Conservation (phyloP, 2,329 filamentous ascomycete genomes). For the Tolypocladium guangdongense region DNA sequence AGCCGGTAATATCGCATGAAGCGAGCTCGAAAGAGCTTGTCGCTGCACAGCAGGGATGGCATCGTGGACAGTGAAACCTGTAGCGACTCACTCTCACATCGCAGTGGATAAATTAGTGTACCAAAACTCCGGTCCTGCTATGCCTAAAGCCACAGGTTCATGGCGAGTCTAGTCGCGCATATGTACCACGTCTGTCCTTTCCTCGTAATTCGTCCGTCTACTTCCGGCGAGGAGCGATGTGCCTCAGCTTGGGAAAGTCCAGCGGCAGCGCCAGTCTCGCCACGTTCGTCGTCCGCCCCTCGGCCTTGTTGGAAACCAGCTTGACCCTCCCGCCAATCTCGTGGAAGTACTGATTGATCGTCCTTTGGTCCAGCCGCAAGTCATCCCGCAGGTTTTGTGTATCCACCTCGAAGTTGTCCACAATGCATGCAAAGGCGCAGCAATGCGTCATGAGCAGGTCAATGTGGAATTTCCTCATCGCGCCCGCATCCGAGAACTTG, state of each 20-base stretch:
- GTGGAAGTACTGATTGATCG: constrained; percentile 59
- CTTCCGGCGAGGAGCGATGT: constrained; percentile 21
- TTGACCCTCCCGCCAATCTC: constrained; percentile 65
- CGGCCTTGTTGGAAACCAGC: constrained; percentile 48
- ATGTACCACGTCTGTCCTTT: background rate
- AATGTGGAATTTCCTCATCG: constrained; percentile 59
- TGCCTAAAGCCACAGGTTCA: background rate
- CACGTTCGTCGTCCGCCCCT: constrained; percentile 42
- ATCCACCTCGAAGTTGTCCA: constrained; percentile 66
- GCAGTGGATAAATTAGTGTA: background rate
- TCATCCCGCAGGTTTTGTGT: constrained; percentile 60
- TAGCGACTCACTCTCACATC: background rate
- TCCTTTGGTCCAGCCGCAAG: constrained; percentile 58
- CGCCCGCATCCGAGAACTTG: constrained; percentile 54
- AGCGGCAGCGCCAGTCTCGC: constrained; percentile 69
- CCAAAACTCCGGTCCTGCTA: background rate
- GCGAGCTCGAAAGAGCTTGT: background rate
- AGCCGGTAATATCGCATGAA: too few species aligned
- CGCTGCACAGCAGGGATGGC: background rate
- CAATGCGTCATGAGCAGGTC: constrained; percentile 66
- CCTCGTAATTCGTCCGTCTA: background rate
- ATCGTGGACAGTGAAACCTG: background rate
- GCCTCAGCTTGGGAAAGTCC: constrained; percentile 60
- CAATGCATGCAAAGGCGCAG: constrained; percentile 57
- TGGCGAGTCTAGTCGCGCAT: background rate